phyloP scores from a whole-genome alignment of 441 rosid genomes.

The Melastoma candidum region DNA sequence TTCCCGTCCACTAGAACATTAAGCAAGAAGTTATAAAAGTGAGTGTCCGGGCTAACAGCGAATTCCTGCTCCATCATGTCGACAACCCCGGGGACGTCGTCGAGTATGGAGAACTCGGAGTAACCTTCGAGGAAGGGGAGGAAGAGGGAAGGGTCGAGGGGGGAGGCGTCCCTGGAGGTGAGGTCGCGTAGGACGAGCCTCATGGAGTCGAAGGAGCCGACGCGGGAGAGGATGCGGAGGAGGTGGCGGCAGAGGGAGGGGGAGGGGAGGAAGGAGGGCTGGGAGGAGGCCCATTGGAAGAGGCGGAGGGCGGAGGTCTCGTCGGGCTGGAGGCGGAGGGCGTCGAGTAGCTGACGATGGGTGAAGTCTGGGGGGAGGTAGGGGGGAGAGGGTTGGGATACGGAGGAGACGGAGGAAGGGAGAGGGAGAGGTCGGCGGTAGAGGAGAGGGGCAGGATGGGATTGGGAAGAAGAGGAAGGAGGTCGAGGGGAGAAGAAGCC shows the following conservation, averaged over 20 bases:
- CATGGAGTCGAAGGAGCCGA: slow-evolving; percentile 64
- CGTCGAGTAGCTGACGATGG: slow-evolving; percentile 52
- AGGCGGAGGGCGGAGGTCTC: slow-evolving; percentile 64
- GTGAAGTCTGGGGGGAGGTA: slow-evolving; percentile 46
- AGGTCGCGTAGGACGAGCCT: slow-evolving; percentile 41
- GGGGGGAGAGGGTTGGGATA: slow-evolving; percentile 7
- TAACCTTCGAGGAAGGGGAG: slow-evolving; percentile 49
- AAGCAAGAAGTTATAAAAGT: slow-evolving; percentile 59
- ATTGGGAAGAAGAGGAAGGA: too few relatives aligned
- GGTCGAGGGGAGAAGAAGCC: too few relatives aligned
- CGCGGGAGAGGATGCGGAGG: slow-evolving; percentile 57
- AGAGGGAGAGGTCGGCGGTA: not conserved
- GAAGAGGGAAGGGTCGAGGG: slow-evolving; percentile 34
- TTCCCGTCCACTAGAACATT: slow-evolving; percentile 70
- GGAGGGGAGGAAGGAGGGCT: slow-evolving; percentile 58
- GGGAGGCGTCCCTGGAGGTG: slow-evolving; percentile 33
- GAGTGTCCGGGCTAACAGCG: slow-evolving; percentile 51
- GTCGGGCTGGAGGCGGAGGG: slow-evolving; percentile 63
- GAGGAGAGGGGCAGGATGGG: too few relatives aligned
- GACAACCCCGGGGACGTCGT: slow-evolving; percentile 42
- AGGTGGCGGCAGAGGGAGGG: slow-evolving; percentile 48
- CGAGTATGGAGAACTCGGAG: slow-evolving; percentile 44
- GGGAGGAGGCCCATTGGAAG: slow-evolving; percentile 58
- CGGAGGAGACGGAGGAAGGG: slow-evolving; percentile 1
- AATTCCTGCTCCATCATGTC: slow-evolving; percentile 51